phyloP scores from a whole-genome alignment of 2,329 filamentous ascomycete species.

The Trichophyton simii region DNA sequence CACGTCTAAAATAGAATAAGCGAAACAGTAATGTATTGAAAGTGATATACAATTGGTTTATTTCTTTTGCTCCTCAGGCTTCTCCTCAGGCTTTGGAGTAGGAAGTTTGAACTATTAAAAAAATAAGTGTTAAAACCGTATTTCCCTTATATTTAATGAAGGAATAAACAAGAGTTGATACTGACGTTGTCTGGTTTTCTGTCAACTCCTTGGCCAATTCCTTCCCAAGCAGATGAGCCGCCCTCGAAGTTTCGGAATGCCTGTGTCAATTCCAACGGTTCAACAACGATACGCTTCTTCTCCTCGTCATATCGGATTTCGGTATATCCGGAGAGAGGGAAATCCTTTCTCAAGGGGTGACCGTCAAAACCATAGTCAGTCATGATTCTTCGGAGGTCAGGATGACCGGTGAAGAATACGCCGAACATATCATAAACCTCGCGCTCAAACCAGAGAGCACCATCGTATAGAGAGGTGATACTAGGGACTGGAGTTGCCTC shows the following conservation, averaged over 20 bases:
- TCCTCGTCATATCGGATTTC: slow-evolving; percentile 97
- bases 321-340: slow-evolving; percentile 94
- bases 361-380: slow-evolving; percentile 99
- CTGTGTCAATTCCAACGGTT: slow-evolving; percentile 94
- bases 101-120: slow-evolving; percentile 71
- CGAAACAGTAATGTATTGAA: neutral
- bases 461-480: slow-evolving; percentile 74
- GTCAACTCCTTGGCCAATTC: slow-evolving; percentile 59
- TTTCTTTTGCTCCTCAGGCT: slow-evolving; percentile 86
- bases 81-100: slow-evolving; percentile 86
- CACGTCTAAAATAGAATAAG: neutral
- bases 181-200: slow-evolving; percentile 58
- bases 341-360: slow-evolving; percentile 93
- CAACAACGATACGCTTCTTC: slow-evolving; percentile 98
- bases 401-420: slow-evolving; percentile 91
- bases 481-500: slow-evolving; percentile 89
- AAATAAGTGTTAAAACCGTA: neutral
- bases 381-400: slow-evolving; percentile 94
- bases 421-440: slow-evolving; percentile 97
- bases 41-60: slow-evolving; percentile 36
- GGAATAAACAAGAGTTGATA: slow-evolving; percentile 19
- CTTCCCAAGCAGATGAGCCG: slow-evolving; percentile 59
- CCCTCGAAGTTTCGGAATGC: slow-evolving; percentile 98
- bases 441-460: slow-evolving; percentile 97
- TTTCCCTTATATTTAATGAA: neutral